Evolutionary conservation across 164 flowering plant species (phyloP).

Genomic region (Sextonia rubra): DNA sequence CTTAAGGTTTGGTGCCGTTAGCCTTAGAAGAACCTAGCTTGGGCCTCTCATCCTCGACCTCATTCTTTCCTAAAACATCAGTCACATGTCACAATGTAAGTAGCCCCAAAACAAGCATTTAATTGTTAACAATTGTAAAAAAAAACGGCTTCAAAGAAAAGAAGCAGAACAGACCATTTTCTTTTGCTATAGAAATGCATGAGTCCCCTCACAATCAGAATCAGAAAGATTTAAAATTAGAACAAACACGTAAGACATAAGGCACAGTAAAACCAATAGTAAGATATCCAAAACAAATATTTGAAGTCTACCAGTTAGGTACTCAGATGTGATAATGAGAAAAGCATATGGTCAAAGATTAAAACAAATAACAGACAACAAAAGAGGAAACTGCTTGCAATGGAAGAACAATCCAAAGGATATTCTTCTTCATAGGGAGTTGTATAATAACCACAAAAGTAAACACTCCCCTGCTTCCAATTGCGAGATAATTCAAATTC

Average conservation of each 20-base stretch:
- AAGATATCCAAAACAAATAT: neutral
- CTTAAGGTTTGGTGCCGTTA: constrained; percentile 17
- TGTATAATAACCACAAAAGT: constrained; percentile 55
- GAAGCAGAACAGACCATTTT: constrained; percentile 30
- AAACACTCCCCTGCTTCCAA: constrained; percentile 69
- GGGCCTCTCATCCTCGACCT: constrained; percentile 11
- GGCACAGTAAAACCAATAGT: neutral
- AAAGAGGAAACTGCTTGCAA: neutral
- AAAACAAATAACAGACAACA: neutral
- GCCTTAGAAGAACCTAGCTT: constrained; percentile 25
- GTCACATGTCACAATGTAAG: neutral
- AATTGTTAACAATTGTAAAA: neutral
- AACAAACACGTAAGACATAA: neutral
- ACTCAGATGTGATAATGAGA: constrained; percentile 3
- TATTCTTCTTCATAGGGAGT: constrained; percentile 24
- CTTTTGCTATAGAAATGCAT: constrained; percentile 12
- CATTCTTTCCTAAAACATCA: constrained; percentile 27
- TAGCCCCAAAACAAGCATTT: neutral
- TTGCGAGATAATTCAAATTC: constrained; percentile 84
- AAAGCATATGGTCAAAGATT: constrained; percentile 11
- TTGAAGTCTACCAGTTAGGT: constrained; percentile 7
- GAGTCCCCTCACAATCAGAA: constrained; percentile 28
- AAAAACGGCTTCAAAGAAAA: neutral
- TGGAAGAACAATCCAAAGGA: constrained; percentile 27
- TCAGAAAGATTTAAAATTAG: constrained; percentile 9